phyloP scores from a whole-genome alignment of 768 basidiomycete genomes.

The Psilocybe azurescens region DNA sequence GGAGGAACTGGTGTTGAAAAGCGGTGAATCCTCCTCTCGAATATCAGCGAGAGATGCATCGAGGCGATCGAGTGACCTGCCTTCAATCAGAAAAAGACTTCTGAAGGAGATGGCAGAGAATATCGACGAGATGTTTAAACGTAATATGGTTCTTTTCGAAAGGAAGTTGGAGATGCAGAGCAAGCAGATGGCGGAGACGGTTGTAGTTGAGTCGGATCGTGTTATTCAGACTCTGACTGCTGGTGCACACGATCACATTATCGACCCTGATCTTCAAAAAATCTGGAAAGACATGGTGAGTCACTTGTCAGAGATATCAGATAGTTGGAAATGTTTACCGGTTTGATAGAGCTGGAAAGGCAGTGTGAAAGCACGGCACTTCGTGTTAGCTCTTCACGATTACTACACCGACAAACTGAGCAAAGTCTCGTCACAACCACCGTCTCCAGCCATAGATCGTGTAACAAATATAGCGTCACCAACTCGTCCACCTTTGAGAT shows the following conservation, averaged over 20 bases:
- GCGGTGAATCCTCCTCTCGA: slow-evolving; percentile 34
- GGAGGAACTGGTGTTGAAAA: slow-evolving; percentile 34
- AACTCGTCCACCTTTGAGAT: slow-evolving; percentile 17
- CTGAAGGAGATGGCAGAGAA: slow-evolving; percentile 41
- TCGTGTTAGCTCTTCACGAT: slow-evolving; percentile 49
- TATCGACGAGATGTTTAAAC: slow-evolving; percentile 39
- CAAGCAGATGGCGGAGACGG: slow-evolving; percentile 37
- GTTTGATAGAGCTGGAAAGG: slow-evolving; percentile 53
- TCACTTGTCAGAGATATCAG: too few relatives aligned
- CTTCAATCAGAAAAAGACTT: slow-evolving; percentile 33
- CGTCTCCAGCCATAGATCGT: slow-evolving; percentile 11
- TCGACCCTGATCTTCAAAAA: slow-evolving; percentile 47
- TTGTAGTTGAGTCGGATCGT: slow-evolving; percentile 38
- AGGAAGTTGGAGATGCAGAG: slow-evolving; percentile 52
- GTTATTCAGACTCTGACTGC: slow-evolving; percentile 44
- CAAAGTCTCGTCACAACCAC: slow-evolving; percentile 23
- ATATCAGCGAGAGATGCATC: slow-evolving; percentile 30
- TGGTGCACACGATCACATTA: slow-evolving; percentile 51
- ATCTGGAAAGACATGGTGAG: slow-evolving; percentile 62
- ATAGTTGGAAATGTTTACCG: too few relatives aligned
- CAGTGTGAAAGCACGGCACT: slow-evolving; percentile 56
- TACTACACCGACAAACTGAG: slow-evolving; percentile 36
- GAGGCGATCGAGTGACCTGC: slow-evolving; percentile 28
- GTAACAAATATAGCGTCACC: slow-evolving; percentile 17
- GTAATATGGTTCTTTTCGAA: slow-evolving; percentile 49